Base-by-base conservation (phyloP, 2,329 filamentous ascomycete genomes). In the Aspergillus texensis region DNA sequence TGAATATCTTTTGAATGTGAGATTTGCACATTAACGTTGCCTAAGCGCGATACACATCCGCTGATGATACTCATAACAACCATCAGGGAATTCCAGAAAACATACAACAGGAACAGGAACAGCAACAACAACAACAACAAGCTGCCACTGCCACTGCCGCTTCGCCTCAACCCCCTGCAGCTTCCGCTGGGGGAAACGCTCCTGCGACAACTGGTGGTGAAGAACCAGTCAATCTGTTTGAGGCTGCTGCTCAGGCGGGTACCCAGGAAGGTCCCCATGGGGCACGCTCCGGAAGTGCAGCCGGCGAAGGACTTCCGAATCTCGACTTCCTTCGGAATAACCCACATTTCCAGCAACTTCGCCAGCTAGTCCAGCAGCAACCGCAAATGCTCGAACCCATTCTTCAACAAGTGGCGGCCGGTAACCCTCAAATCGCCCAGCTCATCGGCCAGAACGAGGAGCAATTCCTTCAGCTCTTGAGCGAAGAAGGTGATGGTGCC, bases 321-420 rank as follows among this genome's bases (percentile, higher is more conserved):
- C 87, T 99, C 63, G 94, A 98, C 68, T 98, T 97, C 78, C 84
- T 99, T 61, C 90, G 95, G 74, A 92, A 94, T 79, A 98, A 98
- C 78, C 90, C 94, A 28, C 94, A 98, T 79, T 99, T 99, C 82
- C 95, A 98, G 81, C 95, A 99, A 81, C 87, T 99, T 64, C 91
- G 95, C 67, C 94, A 97, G 81, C 90, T 99, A 26, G 94, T 99
- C 52, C 95, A 99, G 81, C 94, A 97, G 79, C 92, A 98, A 78
- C 95, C 95, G 21, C 91, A 95, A 77, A 99, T 99, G 95, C 89
- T 99, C 26, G 95, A 99, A 83, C 94, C 95, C 8, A 98, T 99
- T 70, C 84, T 99, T 62, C 94, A 98, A 80, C 94, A 97, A 80
- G 92, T 99, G 43, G 94, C 93, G 41, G 91, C 93, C 26, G 94